Conservation (phyloP, 352 stramenopile genomes). For the Aphanomyces stellatus region DNA sequence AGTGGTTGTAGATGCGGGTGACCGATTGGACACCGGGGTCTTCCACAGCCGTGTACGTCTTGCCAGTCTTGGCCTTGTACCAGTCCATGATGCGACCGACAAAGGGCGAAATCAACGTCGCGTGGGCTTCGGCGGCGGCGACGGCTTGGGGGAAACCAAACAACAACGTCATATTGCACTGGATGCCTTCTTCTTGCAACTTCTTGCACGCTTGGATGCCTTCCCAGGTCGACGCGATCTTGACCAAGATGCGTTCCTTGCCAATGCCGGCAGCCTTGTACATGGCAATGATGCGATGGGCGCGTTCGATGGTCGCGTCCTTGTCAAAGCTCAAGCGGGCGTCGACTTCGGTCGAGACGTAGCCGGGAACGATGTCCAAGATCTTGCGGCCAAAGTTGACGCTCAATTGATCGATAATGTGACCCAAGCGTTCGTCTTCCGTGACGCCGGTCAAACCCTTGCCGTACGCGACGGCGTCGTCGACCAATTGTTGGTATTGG, state of each 20-base stretch:
- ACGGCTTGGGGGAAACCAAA: constrained; percentile 97
- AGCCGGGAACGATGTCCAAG: constrained; percentile 93
- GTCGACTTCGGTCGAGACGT: constrained; percentile 99
- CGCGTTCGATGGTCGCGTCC: constrained; percentile 86
- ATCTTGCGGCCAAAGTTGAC: constrained; percentile 98
- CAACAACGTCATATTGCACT: constrained; percentile 98
- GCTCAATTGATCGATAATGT: constrained; percentile 96
- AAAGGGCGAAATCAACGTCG: constrained; percentile 95
- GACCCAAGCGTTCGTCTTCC: constrained; percentile 78
- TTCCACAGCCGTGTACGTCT: constrained; percentile 89
- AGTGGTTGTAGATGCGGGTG: constrained; percentile 97
- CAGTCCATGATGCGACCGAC: constrained; percentile 97
- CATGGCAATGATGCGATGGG: constrained; percentile 93
- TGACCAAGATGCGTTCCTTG: constrained; percentile 97
- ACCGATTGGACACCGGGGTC: constrained; percentile 97
- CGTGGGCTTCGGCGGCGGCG: constrained; percentile 89
- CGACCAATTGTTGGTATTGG: constrained; percentile 94
- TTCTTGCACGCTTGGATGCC: constrained; percentile 95
- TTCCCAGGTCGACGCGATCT: constrained; percentile 97
- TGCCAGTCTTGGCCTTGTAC: constrained; percentile 92
- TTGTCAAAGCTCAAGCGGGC: constrained; percentile 95
- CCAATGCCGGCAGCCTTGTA: constrained; percentile 94
- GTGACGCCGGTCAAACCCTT: constrained; percentile 60
- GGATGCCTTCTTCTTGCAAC: constrained; percentile 95
- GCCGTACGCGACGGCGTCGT: constrained; percentile 92